Evolutionary conservation across 352 stramenopile genomes (phyloP).

Genomic region (Phytophthora podocarpi): DNA sequence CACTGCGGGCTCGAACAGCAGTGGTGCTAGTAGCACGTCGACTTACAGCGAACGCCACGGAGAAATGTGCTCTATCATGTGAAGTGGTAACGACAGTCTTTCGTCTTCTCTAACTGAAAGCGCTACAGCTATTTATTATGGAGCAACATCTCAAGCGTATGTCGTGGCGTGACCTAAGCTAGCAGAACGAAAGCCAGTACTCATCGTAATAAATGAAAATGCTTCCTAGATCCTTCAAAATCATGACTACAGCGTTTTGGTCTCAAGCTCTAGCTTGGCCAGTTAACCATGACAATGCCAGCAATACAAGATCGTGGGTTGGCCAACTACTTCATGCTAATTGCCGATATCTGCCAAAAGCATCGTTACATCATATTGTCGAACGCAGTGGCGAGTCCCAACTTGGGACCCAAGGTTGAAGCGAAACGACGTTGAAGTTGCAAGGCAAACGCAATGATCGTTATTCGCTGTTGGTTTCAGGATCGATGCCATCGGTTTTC

Average conservation of each 20-base stretch:
- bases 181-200: slow-evolving; percentile 17
- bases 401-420: background rate
- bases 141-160: slow-evolving; percentile 24
- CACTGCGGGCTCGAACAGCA: slow-evolving; percentile 24
- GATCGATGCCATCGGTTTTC: background rate
- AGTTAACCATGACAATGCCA: background rate
- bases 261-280: too few relatives aligned
- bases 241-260: too few relatives aligned
- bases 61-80: slow-evolving; percentile 47
- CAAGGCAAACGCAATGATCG: background rate
- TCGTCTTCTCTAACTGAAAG: slow-evolving; percentile 22
- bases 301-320: too few relatives aligned
- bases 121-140: slow-evolving; percentile 49
- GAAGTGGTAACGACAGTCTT: slow-evolving; percentile 9
- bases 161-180: slow-evolving; percentile 24
- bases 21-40: slow-evolving; percentile 18
- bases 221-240: slow-evolving; percentile 1
- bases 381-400: too few relatives aligned
- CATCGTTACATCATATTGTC: background rate
- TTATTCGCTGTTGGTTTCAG: slow-evolving; percentile 19
- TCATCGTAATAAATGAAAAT: slow-evolving; percentile 24
- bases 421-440: background rate
- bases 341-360: too few relatives aligned
- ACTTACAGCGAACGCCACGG: slow-evolving; percentile 39
- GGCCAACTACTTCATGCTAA: too few relatives aligned